Base-by-base conservation (phyloP, 768 basidiomycete genomes). In the Podaxis pistillaris region DNA sequence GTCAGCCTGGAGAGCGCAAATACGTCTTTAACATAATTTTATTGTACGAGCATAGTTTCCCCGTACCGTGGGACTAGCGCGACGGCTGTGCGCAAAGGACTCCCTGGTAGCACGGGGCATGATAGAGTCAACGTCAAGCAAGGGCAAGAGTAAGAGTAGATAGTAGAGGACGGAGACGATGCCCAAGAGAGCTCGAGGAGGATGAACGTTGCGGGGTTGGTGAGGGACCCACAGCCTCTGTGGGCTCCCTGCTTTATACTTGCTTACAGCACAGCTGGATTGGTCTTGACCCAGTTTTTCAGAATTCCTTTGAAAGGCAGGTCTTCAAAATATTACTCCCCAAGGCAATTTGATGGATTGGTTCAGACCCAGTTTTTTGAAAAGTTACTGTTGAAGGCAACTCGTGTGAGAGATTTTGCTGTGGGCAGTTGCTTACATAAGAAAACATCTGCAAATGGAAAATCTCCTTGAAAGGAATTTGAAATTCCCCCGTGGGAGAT, bases 261-360 rank as follows among this genome's bases (percentile, higher is more conserved):
- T 28, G 19, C 38, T 15, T 17, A 15, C 19, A n/a, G 56, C 37
- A 40, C 26, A 41, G 56, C 24, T 44, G 56, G 56, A 56, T 56
- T 56, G 56, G 56, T 56, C 26, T 41, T 44, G 56, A 41, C 57
- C 57, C 26, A 22, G 26, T 28, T 58, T 58, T 49, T 58, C 6
- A 49, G n/a, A 49, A 47, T 49, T 47, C 22, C 57, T 58, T 9
- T 13, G 49, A 33, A 47, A 58, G 57, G 57, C 33, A 58, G 7
- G 56, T 46, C 38, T 30, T 17, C 17, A 15, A 19, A 28, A 49
- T 33, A 58, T 58, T 58, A 47, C 57, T 49, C 17, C 15, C 36
- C 46, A 47, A 24, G 57, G 57, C 2, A 58, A 6, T 47, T 57
- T 58, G 46, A 49, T 58, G 46, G 57, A 58, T 58, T 58, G 57